phyloP scores from a whole-genome alignment of 108 stramenopile species.

The Poteriospumella lacustris region DNA sequence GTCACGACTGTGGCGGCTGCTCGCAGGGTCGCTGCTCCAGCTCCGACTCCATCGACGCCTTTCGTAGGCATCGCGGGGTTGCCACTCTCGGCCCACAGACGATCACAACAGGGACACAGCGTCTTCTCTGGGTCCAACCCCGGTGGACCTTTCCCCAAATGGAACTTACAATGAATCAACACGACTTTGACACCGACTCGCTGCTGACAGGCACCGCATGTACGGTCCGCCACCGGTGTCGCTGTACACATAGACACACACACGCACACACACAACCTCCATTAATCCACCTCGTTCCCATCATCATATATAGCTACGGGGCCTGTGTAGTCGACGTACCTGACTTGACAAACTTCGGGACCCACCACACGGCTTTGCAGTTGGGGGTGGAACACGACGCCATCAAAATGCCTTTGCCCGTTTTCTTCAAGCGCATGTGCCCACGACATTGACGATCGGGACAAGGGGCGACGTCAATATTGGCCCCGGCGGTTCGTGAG shows the following conservation, averaged over 20 bases:
- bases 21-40: no score
- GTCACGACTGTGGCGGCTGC: no score
- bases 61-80: not conserved
- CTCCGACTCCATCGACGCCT: no score
- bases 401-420: not conserved
- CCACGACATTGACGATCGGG: not conserved
- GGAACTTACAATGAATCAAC: not conserved
- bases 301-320: no score
- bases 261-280: no score
- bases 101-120: slow-evolving; percentile 2
- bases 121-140: not conserved
- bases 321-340: no score
- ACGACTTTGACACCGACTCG: not conserved
- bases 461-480: slow-evolving; percentile 17
- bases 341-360: slow-evolving; percentile 14
- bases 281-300: no score
- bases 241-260: not conserved
- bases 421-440: not conserved
- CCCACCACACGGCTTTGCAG: slow-evolving; percentile 27
- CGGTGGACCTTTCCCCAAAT: not conserved
- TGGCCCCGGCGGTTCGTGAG: not conserved
- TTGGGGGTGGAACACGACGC: not conserved
- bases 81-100: not conserved
- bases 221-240: not conserved
- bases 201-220: not conserved